Base-by-base conservation (phyloP, 495 filamentous ascomycete species). In the Annulohypoxylon maeteangense region DNA sequence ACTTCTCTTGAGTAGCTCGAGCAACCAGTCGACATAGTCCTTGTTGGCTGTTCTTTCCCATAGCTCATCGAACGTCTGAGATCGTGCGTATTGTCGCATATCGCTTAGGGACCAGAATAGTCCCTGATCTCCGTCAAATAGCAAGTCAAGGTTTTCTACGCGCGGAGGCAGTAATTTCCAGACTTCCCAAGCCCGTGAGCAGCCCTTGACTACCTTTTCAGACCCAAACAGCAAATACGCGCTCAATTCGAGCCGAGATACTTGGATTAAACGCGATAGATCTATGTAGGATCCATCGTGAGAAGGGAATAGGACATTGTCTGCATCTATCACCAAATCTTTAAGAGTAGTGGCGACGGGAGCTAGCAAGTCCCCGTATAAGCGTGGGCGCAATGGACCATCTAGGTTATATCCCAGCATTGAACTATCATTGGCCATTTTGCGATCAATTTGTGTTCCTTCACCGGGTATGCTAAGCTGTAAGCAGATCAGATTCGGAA, bases 231-330 rank as follows among this genome's bases (percentile, higher is more conserved):
- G 42, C 7, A 70, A 27, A 5, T n/a, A 45, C 0, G n/a, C 10
- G 60, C 40, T 47, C 7, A 70, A 12, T 5, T 23, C 23, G 4
- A 64, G 48, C 7, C 3, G 4, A 11, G 32, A 42, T 23, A 70
- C 6, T 11, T 54, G 59, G 0, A n/a, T 45, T 32, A 70, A 64
- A 3, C 11, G 8, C 2, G 67, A 70, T 5, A 70, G 16, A 22
- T 70, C 45, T 20, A 70, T 64, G 10, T 0, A 16, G 16, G 67
- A 57, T n/a, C 20, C 53, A 27, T 70, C 67, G 23, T 70, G 67
- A 1, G 40, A 22, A 10, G 29, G 6, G 23, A 56, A 56, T 0
- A 7, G 1, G 1, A 68, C 40, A 11, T 45, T 48, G 11, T 16
- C 31, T 0, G 23, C n/a, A 22, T 40, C 25, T 11, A 68, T 7